Conservation (phyloP, 257 asterid genomes). For the Jacaranda mimosifolia region DNA sequence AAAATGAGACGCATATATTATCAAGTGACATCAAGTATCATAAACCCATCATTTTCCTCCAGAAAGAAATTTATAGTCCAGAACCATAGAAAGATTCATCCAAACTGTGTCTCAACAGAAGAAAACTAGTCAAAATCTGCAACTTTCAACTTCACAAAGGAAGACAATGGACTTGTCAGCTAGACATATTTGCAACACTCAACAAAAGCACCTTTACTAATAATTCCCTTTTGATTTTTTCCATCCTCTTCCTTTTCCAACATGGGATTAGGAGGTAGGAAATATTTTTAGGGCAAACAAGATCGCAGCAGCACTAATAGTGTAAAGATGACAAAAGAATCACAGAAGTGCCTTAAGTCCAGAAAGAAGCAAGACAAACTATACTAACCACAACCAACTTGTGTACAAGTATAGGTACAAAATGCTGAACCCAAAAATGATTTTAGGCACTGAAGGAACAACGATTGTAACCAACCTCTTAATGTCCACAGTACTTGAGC, state of each 20-base stretch:
- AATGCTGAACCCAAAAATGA: slow-evolving; percentile 3
- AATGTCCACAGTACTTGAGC: too few species aligned
- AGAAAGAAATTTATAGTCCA: neutral
- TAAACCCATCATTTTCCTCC: neutral
- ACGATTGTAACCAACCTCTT: slow-evolving; percentile 35
- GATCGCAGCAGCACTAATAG: neutral
- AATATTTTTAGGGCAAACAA: neutral
- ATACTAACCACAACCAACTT: slow-evolving; percentile 39
- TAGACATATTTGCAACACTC: neutral
- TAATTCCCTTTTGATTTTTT: neutral
- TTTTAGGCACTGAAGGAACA: neutral
- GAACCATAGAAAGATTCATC: neutral
- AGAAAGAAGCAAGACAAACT: slow-evolving; percentile 23
- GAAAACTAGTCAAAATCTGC: neutral
- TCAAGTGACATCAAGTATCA: neutral
- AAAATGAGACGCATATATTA: neutral
- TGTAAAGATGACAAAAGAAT: slow-evolving; percentile 1
- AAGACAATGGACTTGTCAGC: neutral
- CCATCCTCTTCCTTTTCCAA: neutral
- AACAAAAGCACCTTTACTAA: too few species aligned
- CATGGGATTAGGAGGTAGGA: neutral
- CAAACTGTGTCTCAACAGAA: neutral
- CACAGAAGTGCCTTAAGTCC: slow-evolving; percentile 14
- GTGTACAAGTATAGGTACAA: slow-evolving; percentile 32
- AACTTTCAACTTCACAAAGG: neutral